Evolutionary conservation across 305 asterid species (phyloP).

Genomic region (Nicotiana rustica): DNA sequence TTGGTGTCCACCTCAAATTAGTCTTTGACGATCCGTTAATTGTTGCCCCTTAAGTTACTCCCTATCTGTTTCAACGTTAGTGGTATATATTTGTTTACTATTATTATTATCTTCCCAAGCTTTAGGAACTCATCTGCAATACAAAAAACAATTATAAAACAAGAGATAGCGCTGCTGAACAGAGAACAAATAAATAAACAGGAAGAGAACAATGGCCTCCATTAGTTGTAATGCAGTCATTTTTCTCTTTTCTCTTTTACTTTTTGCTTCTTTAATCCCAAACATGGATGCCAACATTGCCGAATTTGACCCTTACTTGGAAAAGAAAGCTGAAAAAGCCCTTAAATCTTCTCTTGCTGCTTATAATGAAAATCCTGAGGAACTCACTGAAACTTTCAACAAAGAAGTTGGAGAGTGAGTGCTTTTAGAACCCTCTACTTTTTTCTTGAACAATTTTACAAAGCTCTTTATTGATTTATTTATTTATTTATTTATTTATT

Average conservation of each 20-base stretch:
- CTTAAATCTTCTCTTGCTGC: slow-evolving; percentile 55
- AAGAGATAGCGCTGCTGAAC: neutral
- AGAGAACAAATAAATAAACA: neutral
- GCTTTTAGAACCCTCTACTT: neutral
- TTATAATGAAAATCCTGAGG: slow-evolving; percentile 62
- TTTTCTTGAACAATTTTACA: too few relatives aligned
- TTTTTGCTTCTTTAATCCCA: slow-evolving; percentile 42
- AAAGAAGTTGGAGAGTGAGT: slow-evolving; percentile 68
- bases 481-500: neutral
- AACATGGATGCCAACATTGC: slow-evolving; percentile 47
- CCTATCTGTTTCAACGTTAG: neutral
- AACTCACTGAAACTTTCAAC: slow-evolving; percentile 53
- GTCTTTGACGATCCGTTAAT: neutral
- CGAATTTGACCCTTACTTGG: slow-evolving; percentile 58
- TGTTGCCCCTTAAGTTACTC: slow-evolving; percentile 4
- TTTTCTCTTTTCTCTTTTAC: slow-evolving; percentile 41
- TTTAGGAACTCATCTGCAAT: neutral
- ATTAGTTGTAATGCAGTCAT: slow-evolving; percentile 30
- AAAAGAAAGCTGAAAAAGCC: slow-evolving; percentile 56
- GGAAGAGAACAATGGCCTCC: slow-evolving; percentile 39
- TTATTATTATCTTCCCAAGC: neutral
- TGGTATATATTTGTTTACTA: neutral
- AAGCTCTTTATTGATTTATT: too few relatives aligned
- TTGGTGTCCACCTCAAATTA: neutral
- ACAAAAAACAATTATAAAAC: neutral